Conservation (phyloP, 2,329 filamentous ascomycete species). For the Aspergillus sp. region DNA sequence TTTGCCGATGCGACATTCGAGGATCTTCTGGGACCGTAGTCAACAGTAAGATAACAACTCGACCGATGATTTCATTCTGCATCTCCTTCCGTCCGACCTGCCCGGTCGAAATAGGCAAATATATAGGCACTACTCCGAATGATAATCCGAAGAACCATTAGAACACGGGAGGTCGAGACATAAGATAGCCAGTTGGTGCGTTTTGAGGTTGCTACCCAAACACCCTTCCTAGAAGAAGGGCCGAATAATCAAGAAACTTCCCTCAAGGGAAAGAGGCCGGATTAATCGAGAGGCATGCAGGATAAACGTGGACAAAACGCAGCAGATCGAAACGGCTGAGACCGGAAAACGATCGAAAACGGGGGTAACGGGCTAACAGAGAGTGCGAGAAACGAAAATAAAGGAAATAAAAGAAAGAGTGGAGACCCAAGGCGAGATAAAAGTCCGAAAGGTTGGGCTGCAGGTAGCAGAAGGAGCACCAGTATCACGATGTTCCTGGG, state of each 20-base stretch:
- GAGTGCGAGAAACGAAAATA: slow-evolving; percentile 34
- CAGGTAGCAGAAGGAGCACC: slow-evolving; percentile 28
- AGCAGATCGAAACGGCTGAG: slow-evolving; percentile 31
- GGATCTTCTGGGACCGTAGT: slow-evolving; percentile 19
- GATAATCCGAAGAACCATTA: slow-evolving; percentile 17
- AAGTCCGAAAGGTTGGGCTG: slow-evolving; percentile 34
- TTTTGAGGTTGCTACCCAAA: slow-evolving; percentile 30
- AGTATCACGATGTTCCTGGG: slow-evolving; percentile 28
- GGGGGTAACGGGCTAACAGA: slow-evolving; percentile 36
- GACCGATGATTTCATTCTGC: slow-evolving; percentile 27
- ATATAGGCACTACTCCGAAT: neutral
- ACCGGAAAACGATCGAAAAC: slow-evolving; percentile 36
- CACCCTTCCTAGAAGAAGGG: slow-evolving; percentile 11
- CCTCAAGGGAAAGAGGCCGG: slow-evolving; percentile 8
- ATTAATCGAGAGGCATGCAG: slow-evolving; percentile 18
- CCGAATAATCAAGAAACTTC: slow-evolving; percentile 5
- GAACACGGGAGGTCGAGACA: slow-evolving; percentile 27
- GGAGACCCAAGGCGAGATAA: slow-evolving; percentile 33
- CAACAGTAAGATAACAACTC: slow-evolving; percentile 19
- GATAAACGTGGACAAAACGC: slow-evolving; percentile 19
- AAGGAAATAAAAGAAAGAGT: slow-evolving; percentile 19
- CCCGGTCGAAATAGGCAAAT: slow-evolving; percentile 17
- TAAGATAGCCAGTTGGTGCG: slow-evolving; percentile 36
- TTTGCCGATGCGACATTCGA: slow-evolving; percentile 18
- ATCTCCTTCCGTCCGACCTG: slow-evolving; percentile 33